These are phyloP conservation scores for Globisporangium radiosum DNA, from an alignment of 352 stramenopile genomes.

Conservation along the genomic window DNA sequence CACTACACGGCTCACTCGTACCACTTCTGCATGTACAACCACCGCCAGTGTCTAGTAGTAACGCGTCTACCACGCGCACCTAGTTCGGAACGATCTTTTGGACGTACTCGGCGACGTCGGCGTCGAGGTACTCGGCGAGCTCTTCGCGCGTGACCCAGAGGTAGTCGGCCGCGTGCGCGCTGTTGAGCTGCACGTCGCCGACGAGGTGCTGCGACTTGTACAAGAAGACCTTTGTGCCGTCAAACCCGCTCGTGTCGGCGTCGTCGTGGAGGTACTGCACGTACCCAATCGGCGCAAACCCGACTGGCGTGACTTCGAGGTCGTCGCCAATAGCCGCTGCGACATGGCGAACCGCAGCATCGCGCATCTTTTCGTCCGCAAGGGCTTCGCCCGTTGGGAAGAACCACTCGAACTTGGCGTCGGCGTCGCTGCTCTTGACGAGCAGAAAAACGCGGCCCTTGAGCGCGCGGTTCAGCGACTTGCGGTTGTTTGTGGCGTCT, in stretches of 20 bases:
- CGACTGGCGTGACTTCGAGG: conserved; percentile 45
- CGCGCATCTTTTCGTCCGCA: conserved; percentile 70
- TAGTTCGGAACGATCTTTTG: conserved; percentile 77
- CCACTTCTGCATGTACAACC: too few species aligned
- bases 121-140: conserved; percentile 68
- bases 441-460: conserved; percentile 78
- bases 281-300: conserved; percentile 74
- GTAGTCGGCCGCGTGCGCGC: conserved; percentile 58
- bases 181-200: conserved; percentile 59
- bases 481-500: conserved; percentile 73
- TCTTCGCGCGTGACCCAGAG: conserved; percentile 77
- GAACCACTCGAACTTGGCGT: conserved; percentile 71
- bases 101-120: conserved; percentile 61
- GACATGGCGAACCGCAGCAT: conserved; percentile 64
- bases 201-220: conserved; percentile 74
- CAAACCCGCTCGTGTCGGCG: conserved; percentile 23
- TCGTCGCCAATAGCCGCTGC: conserved; percentile 33
- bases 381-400: conserved; percentile 64
- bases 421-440: conserved; percentile 39
- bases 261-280: conserved; percentile 58
- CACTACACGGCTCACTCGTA: neutral
- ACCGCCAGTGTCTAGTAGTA: too few species aligned
- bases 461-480: conserved; percentile 78
- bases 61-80: too few species aligned
- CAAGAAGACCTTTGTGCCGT: conserved; percentile 85